phyloP scores from a whole-genome alignment of 1,139 yeast species.

The Saccharomyces hybrid region DNA sequence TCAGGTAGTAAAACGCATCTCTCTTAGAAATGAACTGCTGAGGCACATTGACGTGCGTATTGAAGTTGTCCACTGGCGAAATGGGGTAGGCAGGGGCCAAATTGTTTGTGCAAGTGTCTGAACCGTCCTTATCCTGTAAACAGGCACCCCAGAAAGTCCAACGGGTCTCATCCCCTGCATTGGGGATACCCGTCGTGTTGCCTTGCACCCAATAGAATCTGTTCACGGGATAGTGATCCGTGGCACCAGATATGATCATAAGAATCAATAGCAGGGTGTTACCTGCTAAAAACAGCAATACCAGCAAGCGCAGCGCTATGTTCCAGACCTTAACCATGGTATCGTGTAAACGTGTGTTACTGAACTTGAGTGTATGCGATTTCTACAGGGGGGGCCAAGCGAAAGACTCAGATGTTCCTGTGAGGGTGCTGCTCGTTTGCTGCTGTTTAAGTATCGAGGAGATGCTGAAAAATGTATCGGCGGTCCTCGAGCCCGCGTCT shows the following conservation, averaged over 20 bases:
- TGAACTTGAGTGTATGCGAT: not conserved
- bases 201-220: conserved; percentile 66
- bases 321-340: not conserved
- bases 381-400: not conserved
- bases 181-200: conserved; percentile 49
- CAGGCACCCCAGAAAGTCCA: conserved; percentile 87
- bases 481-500: not conserved
- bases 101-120: conserved; percentile 2
- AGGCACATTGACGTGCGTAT: conserved; percentile 49
- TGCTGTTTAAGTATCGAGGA: not conserved
- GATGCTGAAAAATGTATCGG: not conserved
- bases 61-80: conserved; percentile 68
- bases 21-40: conserved; percentile 48
- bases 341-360: not conserved
- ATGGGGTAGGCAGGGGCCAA: conserved; percentile 58
- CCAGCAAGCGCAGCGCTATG: conserved; percentile 8
- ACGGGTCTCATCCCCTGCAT: conserved; percentile 50
- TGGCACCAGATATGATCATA: conserved; percentile 60
- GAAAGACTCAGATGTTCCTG: too few species aligned
- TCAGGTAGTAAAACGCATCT: conserved; percentile 56
- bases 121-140: conserved; percentile 26
- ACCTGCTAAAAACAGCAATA: conserved; percentile 31
- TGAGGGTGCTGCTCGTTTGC: not conserved
- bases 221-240: conserved; percentile 53
- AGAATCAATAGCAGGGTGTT: conserved; percentile 53